Base-by-base conservation (phyloP, 768 basidiomycete species). In the Pisolithus orientalis region DNA sequence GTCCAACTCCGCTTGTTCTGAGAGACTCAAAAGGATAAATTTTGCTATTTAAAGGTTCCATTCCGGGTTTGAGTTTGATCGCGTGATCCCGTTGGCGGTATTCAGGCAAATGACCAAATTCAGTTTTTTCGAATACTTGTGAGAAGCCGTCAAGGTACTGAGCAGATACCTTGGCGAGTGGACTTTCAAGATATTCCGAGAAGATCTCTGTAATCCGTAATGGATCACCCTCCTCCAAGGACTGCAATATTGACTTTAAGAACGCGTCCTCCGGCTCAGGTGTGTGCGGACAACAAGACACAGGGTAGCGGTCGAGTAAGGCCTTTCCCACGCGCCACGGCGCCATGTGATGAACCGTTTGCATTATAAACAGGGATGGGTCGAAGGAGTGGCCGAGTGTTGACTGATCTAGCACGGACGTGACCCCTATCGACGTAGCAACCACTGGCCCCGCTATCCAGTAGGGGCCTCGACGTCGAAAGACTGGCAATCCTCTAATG, bases 41-140 rank as follows among this genome's bases (percentile, higher is more conserved):
- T 21, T 21, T 21, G 21, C 21, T 21, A 21, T 2, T 21, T 21
- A 2, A 21, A 21, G 21, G 21, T 21, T 21, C 21, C 1, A 21
- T 21, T 21, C 21, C 21, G 21, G 21, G 21, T 21, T 21, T 21
- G 21, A 21, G 21, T 21, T 21, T 21, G 21, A 21, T 21, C 2
- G 21, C 21, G 21, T 21, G 21, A 21, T 21, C 21, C 21, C 21
- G 21, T 21, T 21, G 21, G 21, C 21, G 21, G 21, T 21, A 2
- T 21, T 68, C 55, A 6, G 65, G 34, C 52, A 68, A 65, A 0
- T 13, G 27, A 17, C 63, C 47, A 0, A 65, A 32, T 13, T 57
- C 59, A 10, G 42, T 6, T 39, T 66, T 57, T 43, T 69, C 62
- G 11, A 39, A 39, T 3, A 34, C 44, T 1, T 52, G 57, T 0